Evolutionary conservation across 306 rosid species (phyloP), one percentile per base, ranked within the genome.

Genomic region (Alnus rubra): DNA sequence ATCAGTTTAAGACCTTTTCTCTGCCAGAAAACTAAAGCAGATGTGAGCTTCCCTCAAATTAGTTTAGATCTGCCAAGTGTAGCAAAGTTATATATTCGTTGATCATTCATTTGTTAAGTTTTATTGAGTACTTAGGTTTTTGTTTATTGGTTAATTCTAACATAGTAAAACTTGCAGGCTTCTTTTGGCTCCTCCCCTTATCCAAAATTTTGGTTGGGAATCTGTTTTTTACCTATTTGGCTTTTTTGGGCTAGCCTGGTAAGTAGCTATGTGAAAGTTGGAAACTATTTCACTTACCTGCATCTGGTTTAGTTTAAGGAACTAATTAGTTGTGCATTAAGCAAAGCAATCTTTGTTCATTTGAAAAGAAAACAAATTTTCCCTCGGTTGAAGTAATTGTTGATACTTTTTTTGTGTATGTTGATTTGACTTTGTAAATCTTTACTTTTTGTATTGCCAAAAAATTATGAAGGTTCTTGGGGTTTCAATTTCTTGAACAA

Each of bases 201-300:
- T 95, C 79, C 94, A 95, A 87, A 93, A 80, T 83, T 71, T 91
- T 79, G 97, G 99, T 73, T 95, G 98, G 98, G 99, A 78, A 84
- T 95, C 93, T 9, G 99, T 95, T 13, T 95, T 95, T 85, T 95
- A 90, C 86, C 55, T 90, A 73, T 95, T 95, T 82, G 97, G 96
- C 62, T 45, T 89, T 76, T 78, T 91, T 42, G 99, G 99, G 73
- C 58, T 93, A 76, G 91, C 88, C 81, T 95, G 99, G 99, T 95
- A 83, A 89, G 98, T 86, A 39, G 79, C 74, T 50, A 63, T 71
- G 55, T 81, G 77, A 62, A 18, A 76, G 76, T 73, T 33, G 54
- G 15, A 69, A 44, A 76, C 31, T 9, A 31, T 73, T 30, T 33
- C 30, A 35, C 59, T 42, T 48, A 37, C 56, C 23, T 82, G 55